Base-by-base conservation (phyloP, 192 early-diverging fungal species). In the Coemansia sp. region DNA sequence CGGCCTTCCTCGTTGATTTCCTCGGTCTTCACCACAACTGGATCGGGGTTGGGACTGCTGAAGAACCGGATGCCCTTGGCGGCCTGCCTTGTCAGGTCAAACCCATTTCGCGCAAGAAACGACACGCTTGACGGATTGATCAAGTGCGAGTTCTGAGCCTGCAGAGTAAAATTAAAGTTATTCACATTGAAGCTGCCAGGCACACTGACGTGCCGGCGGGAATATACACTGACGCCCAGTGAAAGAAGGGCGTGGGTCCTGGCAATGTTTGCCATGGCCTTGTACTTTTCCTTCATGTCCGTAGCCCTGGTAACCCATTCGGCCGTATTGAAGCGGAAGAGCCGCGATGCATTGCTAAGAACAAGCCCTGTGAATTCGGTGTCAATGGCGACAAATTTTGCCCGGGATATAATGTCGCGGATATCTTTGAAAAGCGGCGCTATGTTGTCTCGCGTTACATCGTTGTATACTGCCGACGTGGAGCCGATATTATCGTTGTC, bases 361-460 rank as follows among this genome's bases (percentile, higher is more conserved):
- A 89, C 89, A 1, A 95, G 86, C 9, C 96, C 96, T 9, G 93
- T 93, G 70, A 98, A 96, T 70, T 98, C 96, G 5, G 92, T 91
- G 73, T 98, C 96, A 41, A 98, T 75, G 6, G 94, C 86, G 61
- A 98, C 86, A 66, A 93, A 95, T 48, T 82, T 74, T 11, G 93
- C 90, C 13, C 84, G 68, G 4, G 71, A 48, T 69, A 84, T 75
- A 23, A 74, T 71, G 43, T 69, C 57, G 44, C 81, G 59, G 37
- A 92, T 88, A 10, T 64, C 67, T 16, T 68, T 69, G 16, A 74
- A 77, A n/a, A 87, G 67, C 7, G 75, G 50, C 12, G 56, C 65
- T 44, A 92, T 77, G 69, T 89, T 92, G 42, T 84, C 73, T 45
- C 80, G 88, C 32, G 91, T 89, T 15, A 92, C 83, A 78, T 92